Percentiles rank a stretch among this genome's conserved stretches.
Evolutionary conservation across 345 rosid genomes (phyloP).

Genomic region (Camelina neglecta): DNA sequence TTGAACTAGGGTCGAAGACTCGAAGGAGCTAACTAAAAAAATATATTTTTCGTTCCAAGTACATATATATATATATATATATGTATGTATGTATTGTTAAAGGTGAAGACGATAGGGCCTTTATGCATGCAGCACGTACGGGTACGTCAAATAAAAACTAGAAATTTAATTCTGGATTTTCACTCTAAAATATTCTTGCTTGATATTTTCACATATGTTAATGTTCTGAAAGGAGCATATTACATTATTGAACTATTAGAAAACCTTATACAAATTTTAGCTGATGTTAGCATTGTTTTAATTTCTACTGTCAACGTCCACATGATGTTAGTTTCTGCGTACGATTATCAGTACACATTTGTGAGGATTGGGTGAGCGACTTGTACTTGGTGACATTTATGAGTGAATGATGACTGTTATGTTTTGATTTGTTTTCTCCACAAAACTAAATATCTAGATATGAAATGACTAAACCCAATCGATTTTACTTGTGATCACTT

Average conservation of each 20-base stretch:
- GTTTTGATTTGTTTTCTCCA: not conserved
- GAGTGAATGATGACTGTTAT: not conserved
- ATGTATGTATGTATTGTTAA: no score
- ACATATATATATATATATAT: no score
- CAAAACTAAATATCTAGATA: not conserved
- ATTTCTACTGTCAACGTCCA: conserved; percentile 25
- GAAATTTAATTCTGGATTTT: not conserved
- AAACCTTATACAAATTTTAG: conserved; percentile 1
- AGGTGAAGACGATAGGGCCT: not conserved
- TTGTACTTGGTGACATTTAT: conserved; percentile 11
- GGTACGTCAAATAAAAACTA: not conserved
- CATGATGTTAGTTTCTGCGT: conserved; percentile 19
- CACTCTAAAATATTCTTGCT: not conserved
- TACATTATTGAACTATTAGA: not conserved
- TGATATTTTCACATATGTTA: conserved; percentile 2
- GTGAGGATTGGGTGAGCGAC: conserved; percentile 14
- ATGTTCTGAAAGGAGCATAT: conserved; percentile 13
- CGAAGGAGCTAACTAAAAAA: conserved; percentile 1
- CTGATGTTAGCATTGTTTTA: conserved; percentile 13
- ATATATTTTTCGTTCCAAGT: not conserved
- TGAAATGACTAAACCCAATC: not conserved
- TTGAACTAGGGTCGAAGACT: not conserved
- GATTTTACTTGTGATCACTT: not conserved
- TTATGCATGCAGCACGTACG: not conserved
- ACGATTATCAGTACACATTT: conserved; percentile 3